These are phyloP conservation scores for Crucihimalaya himalaica DNA, from an alignment of 345 rosid genomes.

Conservation along the genomic window DNA sequence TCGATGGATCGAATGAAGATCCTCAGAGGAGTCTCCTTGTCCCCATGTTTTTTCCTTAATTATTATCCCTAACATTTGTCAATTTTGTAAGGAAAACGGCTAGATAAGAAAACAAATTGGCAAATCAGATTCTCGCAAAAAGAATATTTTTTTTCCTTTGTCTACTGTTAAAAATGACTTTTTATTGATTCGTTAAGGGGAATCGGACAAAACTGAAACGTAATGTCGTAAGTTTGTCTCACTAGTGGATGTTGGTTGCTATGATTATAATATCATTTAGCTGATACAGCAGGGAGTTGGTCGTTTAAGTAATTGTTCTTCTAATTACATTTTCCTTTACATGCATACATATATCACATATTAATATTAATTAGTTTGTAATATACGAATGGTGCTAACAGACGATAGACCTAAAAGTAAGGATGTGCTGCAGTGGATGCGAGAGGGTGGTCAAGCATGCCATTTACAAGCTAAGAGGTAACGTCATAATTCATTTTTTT, in stretches of 20 bases:
- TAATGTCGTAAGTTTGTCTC: conserved; percentile 39
- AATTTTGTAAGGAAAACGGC: not conserved
- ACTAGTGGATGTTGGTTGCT: conserved; percentile 38
- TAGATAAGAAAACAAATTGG: conserved; percentile 12
- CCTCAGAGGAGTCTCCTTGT: no score
- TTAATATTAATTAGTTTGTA: not conserved
- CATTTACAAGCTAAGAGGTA: conserved; percentile 86
- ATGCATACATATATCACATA: no score
- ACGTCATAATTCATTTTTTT: not conserved
- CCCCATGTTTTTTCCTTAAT: no score
- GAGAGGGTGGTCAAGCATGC: conserved; percentile 90
- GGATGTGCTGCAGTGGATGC: conserved; percentile 97
- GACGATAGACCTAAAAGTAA: conserved; percentile 92
- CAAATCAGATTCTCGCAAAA: conserved; percentile 21
- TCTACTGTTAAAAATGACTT: conserved; percentile 21
- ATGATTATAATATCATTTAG: conserved; percentile 8
- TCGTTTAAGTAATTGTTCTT: not conserved
- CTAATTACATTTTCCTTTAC: no score
- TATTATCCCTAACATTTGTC: not conserved
- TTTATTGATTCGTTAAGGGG: conserved; percentile 29
- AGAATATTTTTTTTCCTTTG: not conserved
- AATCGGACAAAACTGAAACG: conserved; percentile 36
- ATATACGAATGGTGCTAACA: conserved; percentile 33
- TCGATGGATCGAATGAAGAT: no score
- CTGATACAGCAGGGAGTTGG: conserved; percentile 7